These are phyloP conservation scores for Nicotiana obtusifolia DNA, from an alignment of 257 asterid species.

Conservation along the genomic window DNA sequence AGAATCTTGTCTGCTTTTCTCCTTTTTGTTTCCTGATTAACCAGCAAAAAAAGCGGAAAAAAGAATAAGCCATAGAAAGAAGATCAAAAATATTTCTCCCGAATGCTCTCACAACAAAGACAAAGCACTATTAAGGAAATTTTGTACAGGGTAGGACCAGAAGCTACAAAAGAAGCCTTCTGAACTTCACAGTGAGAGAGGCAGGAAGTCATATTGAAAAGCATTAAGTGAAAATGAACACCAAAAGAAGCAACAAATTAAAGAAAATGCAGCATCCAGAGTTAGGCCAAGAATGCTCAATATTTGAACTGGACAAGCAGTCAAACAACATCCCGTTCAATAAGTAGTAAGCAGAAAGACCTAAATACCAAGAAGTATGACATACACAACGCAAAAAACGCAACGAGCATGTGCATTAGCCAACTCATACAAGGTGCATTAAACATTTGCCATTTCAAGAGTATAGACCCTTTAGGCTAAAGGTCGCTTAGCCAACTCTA, in stretches of 20 bases:
- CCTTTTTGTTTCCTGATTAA: constrained; percentile 31
- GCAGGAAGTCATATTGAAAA: not conserved
- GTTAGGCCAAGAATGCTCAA: not conserved
- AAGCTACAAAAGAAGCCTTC: not conserved
- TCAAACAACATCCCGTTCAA: not conserved
- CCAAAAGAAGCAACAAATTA: not conserved
- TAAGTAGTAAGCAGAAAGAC: not conserved
- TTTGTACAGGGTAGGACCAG: not conserved
- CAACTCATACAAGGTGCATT: not conserved
- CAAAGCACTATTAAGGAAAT: not conserved
- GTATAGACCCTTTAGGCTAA: not conserved
- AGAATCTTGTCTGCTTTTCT: constrained; percentile 24
- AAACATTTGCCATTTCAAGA: not conserved
- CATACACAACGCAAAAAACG: not conserved
- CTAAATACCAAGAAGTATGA: not conserved
- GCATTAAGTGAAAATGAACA: not conserved
- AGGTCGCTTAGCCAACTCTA: not conserved
- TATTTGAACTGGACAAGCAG: no score
- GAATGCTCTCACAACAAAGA: not conserved
- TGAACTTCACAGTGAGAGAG: not conserved
- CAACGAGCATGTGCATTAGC: not conserved
- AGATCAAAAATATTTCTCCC: not conserved
- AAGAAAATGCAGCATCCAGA: not conserved
- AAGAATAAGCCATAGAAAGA: not conserved
- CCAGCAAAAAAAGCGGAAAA: not conserved